Evolutionary conservation across 257 asterid species (phyloP), one percentile per base, ranked within the genome.

Genomic region (Solanum stenotomum): DNA sequence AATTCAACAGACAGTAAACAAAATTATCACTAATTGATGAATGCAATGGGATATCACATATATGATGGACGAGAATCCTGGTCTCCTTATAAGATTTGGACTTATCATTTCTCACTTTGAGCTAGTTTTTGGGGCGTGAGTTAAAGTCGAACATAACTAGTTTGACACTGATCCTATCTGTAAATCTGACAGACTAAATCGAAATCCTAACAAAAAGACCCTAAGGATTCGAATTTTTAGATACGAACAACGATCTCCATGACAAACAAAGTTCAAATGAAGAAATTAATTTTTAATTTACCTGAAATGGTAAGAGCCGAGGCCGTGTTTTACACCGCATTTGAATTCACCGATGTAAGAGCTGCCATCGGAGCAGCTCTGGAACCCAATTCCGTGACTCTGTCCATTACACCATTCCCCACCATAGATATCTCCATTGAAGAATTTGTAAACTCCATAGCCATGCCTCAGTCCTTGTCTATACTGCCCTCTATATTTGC

Each of bases 291-390:
- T 10, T 75, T 35, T 11, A 12, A 76, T 29, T 68, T 70, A 96
- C 99, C 99, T 94, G 93, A 95, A 96, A 94, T 95, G 96, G 92
- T 96, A 96, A 88, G 94, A 95, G 16, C 99, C 99, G 84, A 93
- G 91, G 78, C 98, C 98, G 84, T 96, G 99, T 61, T 95, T 96
- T 70, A 94, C 94, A 20, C 95, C 99, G 63, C 88, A 86, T 89
- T 94, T 96, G 88, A 96, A 96, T 76, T 94, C 96, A 27, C 99
- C 99, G 35, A 90, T 49, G 71, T 91, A 96, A 82, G 95, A 93
- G 92, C 99, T 96, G 11, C 98, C 99, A 92, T 96, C 98, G 44
- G 95, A 94, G 90, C 98, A 96, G 42, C 95, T 94, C 91, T 96
- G 99, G 29, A 91, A 91, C 6, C 99, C 99, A 87, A 91, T 83